Evolutionary conservation across 805 yeast species (phyloP), one percentile per base, ranked within the genome.

Genomic region (Candida lessepsii): DNA sequence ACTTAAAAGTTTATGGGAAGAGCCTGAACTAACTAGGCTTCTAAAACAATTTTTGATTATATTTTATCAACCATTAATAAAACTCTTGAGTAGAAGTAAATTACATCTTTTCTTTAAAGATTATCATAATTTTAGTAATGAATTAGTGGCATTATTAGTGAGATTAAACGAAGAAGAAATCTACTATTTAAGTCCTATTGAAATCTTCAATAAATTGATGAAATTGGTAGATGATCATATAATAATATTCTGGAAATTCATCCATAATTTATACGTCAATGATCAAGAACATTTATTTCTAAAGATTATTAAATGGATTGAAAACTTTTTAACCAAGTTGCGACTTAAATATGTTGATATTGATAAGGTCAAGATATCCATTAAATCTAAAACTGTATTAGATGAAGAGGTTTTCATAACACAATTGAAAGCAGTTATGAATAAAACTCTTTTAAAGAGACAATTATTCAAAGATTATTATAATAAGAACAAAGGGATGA

Each of bases 1-100:
- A 30, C 61, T 90, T 68, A 81, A 80, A 51, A 81, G 82, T 53
- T 57, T 90, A 30, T 87, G 96, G 95, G 80, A 78, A 33, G 96
- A 90, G 51, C 88, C 91, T 0, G 86, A 85, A 48, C 65, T 95
- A 33, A 81, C 89, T n/a, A 72, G 72, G 26, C 70, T 91, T 29
- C 67, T 90, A 42, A 84, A 84, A 48, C 86, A 86, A 35, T 67
- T 88, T 20, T 71, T 93, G 20, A 64, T 66, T 0, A 53, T 68
- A 7, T 67, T 69, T 39, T 69, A 67, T 45, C 68, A 66, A 44
- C 75, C 75, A 4, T 52, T 69, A 17, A 65, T 69, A 52, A 49
- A 51, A 21, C 50, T 69, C 4, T 58, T 69, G 48, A 61, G 61
- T 18, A 61, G 60, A 40, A 54, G 69, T 41, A 60, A 68, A 33